Percentiles rank a stretch among this genome's conserved stretches.
Evolutionary conservation across 148 eudicot genomes (phyloP).

Genomic region (Silene uniflora): DNA sequence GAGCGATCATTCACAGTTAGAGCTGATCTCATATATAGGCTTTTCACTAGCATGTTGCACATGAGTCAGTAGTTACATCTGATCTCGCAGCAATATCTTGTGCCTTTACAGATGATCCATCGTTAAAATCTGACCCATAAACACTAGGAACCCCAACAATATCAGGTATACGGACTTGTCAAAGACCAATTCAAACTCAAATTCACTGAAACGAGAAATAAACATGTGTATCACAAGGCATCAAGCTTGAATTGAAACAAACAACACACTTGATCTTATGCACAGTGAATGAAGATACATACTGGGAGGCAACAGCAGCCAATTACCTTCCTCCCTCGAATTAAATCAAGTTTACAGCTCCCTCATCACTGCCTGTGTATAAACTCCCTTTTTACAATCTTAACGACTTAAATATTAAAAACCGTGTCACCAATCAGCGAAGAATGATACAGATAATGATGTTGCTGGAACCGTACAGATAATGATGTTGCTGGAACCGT

Average conservation of each 20-base stretch:
- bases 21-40: conserved; percentile 38
- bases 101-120: conserved; percentile 23
- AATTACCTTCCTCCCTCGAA: conserved; percentile 80
- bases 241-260: conserved; percentile 4
- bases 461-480: too few relatives aligned
- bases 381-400: conserved; percentile 99
- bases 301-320: conserved; percentile 14
- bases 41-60: conserved; percentile 42
- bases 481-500: too few relatives aligned
- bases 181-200: conserved; percentile 40
- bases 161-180: conserved; percentile 37
- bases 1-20: conserved; percentile 31
- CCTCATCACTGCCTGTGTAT: conserved; percentile 97
- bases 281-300: neutral
- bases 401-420: too few relatives aligned
- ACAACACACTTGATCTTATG: neutral
- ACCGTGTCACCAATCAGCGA: neutral
- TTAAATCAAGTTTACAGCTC: conserved; percentile 91
- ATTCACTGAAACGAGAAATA: conserved; percentile 55
- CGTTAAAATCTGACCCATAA: conserved; percentile 31
- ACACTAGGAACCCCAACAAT: conserved; percentile 31
- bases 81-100: conserved; percentile 29
- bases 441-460: neutral
- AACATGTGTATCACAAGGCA: neutral
- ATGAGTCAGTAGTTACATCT: conserved; percentile 33